These are phyloP conservation scores for Leccinum fuscescens DNA, from an alignment of 1,284 basidiomycete genomes.

Conservation along the genomic window DNA sequence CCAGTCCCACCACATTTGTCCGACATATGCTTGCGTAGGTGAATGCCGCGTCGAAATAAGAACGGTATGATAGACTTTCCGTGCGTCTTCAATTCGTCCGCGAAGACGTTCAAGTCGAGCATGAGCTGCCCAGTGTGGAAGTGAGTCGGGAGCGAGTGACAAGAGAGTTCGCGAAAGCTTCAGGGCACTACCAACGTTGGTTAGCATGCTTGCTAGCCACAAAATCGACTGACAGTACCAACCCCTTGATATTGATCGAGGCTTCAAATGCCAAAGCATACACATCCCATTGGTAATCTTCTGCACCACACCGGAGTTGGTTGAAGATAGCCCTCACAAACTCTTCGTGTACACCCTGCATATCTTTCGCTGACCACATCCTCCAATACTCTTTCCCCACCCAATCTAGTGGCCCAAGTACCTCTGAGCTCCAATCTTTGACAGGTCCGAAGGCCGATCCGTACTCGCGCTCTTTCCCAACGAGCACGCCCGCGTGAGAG, in stretches of 20 bases:
- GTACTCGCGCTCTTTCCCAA: slow-evolving; percentile 66
- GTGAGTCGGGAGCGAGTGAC: slow-evolving; percentile 59
- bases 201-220: slow-evolving; percentile 8
- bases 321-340: slow-evolving; percentile 57
- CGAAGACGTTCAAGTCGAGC: slow-evolving; percentile 65
- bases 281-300: slow-evolving; percentile 62
- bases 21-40: slow-evolving; percentile 36
- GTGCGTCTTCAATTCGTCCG: slow-evolving; percentile 68
- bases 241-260: slow-evolving; percentile 61
- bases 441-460: slow-evolving; percentile 62
- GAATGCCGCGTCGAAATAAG: slow-evolving; percentile 45
- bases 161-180: slow-evolving; percentile 75
- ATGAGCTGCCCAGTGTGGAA: slow-evolving; percentile 78
- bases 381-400: slow-evolving; percentile 38
- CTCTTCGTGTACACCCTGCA: slow-evolving; percentile 44
- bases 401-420: slow-evolving; percentile 54
- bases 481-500: slow-evolving; percentile 58
- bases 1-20: slow-evolving; percentile 82
- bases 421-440: slow-evolving; percentile 59
- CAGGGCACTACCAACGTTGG: slow-evolving; percentile 50
- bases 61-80: slow-evolving; percentile 80
- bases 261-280: slow-evolving; percentile 69
- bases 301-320: slow-evolving; percentile 47
- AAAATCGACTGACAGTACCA: slow-evolving; percentile 19
- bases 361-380: slow-evolving; percentile 52